Conservation (phyloP, 805 yeast species). For the Pichia gijzeniarum region DNA sequence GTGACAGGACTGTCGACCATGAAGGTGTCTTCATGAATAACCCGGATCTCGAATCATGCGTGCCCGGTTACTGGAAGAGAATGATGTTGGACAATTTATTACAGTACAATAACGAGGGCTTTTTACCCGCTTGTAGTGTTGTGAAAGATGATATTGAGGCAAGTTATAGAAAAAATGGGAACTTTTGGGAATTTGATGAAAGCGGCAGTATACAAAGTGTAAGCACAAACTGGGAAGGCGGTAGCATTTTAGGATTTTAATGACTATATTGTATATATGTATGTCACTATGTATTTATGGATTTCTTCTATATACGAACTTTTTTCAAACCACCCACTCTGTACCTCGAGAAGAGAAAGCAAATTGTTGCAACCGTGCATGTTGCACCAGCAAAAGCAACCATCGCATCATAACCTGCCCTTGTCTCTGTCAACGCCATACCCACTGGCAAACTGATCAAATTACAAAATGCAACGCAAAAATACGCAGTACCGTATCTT, state of each 20-base stretch:
- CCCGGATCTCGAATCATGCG: conserved; percentile 25
- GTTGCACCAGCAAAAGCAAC: conserved; percentile 30
- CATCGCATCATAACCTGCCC: conserved; percentile 27
- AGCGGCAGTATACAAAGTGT: conserved; percentile 8
- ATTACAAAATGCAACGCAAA: conserved; percentile 37
- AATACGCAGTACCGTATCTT: conserved; percentile 64
- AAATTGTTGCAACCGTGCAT: conserved; percentile 19
- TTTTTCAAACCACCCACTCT: conserved; percentile 20
- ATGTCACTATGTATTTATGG: not conserved
- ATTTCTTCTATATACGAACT: not conserved
- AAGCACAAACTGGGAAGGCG: conserved; percentile 11
- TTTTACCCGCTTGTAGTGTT: conserved; percentile 2
- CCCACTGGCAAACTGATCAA: conserved; percentile 45
- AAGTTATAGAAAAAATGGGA: not conserved
- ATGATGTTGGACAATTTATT: conserved; percentile 22
- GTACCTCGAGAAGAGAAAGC: conserved; percentile 19
- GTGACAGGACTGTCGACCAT: conserved; percentile 8
- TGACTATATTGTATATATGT: too few species aligned
- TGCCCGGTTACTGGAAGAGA: conserved; percentile 27
- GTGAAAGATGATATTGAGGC: conserved; percentile 3
- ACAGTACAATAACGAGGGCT: conserved; percentile 13
- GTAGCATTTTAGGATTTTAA: conserved; percentile 4
- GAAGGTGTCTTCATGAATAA: conserved; percentile 25
- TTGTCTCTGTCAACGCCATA: conserved; percentile 26
- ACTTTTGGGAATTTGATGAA: conserved; percentile 14